A percentile compares a stretch with the other conserved stretches of the same genome.
Conservation (phyloP, 1,284 basidiomycete genomes). For the Coniophora puteana region DNA sequence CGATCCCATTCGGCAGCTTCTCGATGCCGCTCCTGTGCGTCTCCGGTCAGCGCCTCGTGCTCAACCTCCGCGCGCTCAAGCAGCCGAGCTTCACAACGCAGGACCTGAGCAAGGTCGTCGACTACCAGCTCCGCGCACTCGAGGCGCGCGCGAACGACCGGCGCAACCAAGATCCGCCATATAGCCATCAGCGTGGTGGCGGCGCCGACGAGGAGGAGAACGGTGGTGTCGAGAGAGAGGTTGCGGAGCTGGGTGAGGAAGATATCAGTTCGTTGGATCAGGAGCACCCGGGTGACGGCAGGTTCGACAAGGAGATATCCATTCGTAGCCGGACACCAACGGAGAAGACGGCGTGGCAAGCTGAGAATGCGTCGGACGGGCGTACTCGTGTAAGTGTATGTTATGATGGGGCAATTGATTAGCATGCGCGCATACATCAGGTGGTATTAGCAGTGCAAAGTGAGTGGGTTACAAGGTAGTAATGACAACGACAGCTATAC, state of each 20-base stretch:
- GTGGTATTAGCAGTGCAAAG: no score
- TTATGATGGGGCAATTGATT: no score
- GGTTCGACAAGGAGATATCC: neutral
- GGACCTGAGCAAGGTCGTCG: constrained; percentile 11
- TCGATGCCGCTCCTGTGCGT: constrained; percentile 11
- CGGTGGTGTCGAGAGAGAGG: constrained; percentile 8
- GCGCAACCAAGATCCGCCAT: no score
- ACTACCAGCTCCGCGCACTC: constrained; percentile 13
- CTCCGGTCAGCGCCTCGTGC: constrained; percentile 20
- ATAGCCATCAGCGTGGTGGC: no score
- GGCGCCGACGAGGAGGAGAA: no score
- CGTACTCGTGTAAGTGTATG: neutral
- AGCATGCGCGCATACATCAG: no score
- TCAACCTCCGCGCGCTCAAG: constrained; percentile 17
- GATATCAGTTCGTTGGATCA: neutral
- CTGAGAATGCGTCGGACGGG: neutral
- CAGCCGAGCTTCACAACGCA: neutral
- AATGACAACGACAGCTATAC: no score
- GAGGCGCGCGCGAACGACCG: constrained; percentile 2
- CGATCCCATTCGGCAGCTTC: constrained; percentile 6
- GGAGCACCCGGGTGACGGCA: neutral
- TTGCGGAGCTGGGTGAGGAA: constrained; percentile 5
- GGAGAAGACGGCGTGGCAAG: no score
- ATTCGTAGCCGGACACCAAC: no score
- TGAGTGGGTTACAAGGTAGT: no score